Conservation (phyloP, 1,284 basidiomycete species). For the Ganoderma lingzhi region DNA sequence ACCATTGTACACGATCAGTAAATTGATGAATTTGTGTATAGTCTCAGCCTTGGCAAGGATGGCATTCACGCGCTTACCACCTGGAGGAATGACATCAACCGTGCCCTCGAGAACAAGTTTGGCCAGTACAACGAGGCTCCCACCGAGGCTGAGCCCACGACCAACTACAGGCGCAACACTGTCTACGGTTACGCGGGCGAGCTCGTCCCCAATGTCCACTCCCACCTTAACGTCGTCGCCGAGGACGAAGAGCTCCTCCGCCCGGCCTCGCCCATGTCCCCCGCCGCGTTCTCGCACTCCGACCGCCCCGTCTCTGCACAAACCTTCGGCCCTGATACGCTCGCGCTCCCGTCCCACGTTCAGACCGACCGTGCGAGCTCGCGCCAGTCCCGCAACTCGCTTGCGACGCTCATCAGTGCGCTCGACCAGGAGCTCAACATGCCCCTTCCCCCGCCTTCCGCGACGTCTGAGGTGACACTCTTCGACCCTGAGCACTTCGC, state of each 20-base stretch:
- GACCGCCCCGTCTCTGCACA: conserved; percentile 49
- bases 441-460: conserved; percentile 52
- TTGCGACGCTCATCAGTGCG: conserved; percentile 51
- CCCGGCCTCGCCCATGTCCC: conserved; percentile 30
- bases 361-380: conserved; percentile 56
- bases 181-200: conserved; percentile 50
- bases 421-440: conserved; percentile 43
- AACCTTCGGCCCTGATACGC: conserved; percentile 52
- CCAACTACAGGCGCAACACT: conserved; percentile 54
- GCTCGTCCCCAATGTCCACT: conserved; percentile 34
- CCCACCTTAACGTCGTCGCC: conserved; percentile 47
- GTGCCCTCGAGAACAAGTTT: conserved; percentile 52
- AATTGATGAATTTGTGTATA: conserved; percentile 37
- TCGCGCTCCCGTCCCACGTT: conserved; percentile 47
- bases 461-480: conserved; percentile 65
- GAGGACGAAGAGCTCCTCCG: conserved; percentile 48
- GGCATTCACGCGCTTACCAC: conserved; percentile 55
- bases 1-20: background rate
- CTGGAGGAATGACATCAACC: conserved; percentile 61
- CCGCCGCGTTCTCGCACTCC: conserved; percentile 2
- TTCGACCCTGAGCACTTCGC: conserved; percentile 53
- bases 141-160: conserved; percentile 31
- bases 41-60: conserved; percentile 71
- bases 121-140: conserved; percentile 39
- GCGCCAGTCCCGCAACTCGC: conserved; percentile 60